These are phyloP conservation scores for Trametes gibbosa DNA, from an alignment of 768 basidiomycete genomes.

Conservation along the genomic window DNA sequence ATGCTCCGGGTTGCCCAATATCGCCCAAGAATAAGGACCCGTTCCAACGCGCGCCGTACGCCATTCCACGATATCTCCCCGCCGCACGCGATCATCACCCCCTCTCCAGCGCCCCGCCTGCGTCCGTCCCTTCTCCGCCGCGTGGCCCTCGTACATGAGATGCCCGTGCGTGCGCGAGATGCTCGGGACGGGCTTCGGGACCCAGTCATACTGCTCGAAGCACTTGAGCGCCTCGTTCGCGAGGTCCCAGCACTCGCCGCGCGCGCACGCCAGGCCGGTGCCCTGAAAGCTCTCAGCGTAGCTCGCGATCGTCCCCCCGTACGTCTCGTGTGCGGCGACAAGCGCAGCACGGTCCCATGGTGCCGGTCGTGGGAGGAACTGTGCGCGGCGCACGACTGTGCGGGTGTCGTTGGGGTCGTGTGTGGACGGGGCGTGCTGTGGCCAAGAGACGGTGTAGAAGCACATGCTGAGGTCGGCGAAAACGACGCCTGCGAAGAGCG, in stretches of 20 bases:
- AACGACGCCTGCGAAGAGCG: conserved; percentile 36
- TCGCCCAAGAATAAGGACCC: conserved; percentile 16
- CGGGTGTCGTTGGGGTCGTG: conserved; percentile 31
- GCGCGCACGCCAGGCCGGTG: conserved; percentile 43
- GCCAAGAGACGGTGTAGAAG: conserved; percentile 45
- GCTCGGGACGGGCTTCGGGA: conserved; percentile 46
- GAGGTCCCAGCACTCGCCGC: conserved; percentile 59
- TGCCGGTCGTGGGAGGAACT: conserved; percentile 39
- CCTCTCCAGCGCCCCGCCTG: conserved; percentile 47
- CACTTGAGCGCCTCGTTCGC: conserved; percentile 48
- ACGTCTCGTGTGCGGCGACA: conserved; percentile 42
- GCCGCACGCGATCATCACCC: conserved; percentile 48
- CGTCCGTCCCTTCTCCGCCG: conserved; percentile 28
- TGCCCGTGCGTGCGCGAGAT: conserved; percentile 54
- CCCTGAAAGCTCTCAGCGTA: conserved; percentile 47
- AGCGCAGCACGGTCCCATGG: conserved; percentile 36
- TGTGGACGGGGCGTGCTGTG: conserved; percentile 23
- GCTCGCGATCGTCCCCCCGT: conserved; percentile 47
- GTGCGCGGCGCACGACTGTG: conserved; percentile 35
- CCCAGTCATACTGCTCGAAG: conserved; percentile 40
- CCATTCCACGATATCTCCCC: conserved; percentile 60
- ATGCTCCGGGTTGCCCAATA: conserved; percentile 52
- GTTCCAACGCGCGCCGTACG: conserved; percentile 37
- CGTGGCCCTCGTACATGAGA: conserved; percentile 45
- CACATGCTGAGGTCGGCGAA: conserved; percentile 51